A percentile compares a stretch with the other conserved stretches of the same genome.
Conservation (phyloP, 257 asterid genomes). For the Salvia rosmarinus region DNA sequence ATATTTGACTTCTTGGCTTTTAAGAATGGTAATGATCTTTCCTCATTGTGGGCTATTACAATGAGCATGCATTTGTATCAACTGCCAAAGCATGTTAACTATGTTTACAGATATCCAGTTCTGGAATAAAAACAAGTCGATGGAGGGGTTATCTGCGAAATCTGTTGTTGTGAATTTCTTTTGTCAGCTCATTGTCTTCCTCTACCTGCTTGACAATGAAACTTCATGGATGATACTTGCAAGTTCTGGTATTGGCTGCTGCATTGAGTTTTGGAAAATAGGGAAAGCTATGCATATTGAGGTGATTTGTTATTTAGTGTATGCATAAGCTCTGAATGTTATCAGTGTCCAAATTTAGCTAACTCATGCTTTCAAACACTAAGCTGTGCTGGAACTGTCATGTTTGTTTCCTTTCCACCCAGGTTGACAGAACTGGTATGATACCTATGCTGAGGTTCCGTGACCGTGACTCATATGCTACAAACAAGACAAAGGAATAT, state of each 20-base stretch:
- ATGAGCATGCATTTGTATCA: constrained; percentile 25
- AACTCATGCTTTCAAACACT: not conserved
- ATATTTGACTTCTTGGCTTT: constrained; percentile 93
- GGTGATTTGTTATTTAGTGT: constrained; percentile 46
- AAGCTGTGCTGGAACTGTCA: constrained; percentile 18
- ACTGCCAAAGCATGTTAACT: constrained; percentile 7
- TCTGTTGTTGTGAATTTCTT: constrained; percentile 89
- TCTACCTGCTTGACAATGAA: constrained; percentile 93
- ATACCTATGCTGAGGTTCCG: constrained; percentile 92
- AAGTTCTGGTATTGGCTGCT: constrained; percentile 97
- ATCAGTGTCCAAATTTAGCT: constrained; percentile 17
- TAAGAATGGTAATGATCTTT: constrained; percentile 72
- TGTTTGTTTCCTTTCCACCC: constrained; percentile 21
- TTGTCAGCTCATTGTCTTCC: constrained; percentile 89
- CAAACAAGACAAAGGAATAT: constrained; percentile 94
- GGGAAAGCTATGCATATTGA: constrained; percentile 99
- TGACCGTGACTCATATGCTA: constrained; percentile 95
- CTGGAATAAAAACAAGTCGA: constrained; percentile 99
- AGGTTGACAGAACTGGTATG: constrained; percentile 92
- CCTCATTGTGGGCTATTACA: constrained; percentile 6
- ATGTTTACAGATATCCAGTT: constrained; percentile 84
- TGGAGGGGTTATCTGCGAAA: constrained; percentile 98
- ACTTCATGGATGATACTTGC: constrained; percentile 99
- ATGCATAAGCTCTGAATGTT: constrained; percentile 14
- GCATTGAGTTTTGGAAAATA: constrained; percentile 99